Evolutionary conservation across 495 filamentous ascomycete genomes (phyloP).

Genomic region (Penicillium coffeae): DNA sequence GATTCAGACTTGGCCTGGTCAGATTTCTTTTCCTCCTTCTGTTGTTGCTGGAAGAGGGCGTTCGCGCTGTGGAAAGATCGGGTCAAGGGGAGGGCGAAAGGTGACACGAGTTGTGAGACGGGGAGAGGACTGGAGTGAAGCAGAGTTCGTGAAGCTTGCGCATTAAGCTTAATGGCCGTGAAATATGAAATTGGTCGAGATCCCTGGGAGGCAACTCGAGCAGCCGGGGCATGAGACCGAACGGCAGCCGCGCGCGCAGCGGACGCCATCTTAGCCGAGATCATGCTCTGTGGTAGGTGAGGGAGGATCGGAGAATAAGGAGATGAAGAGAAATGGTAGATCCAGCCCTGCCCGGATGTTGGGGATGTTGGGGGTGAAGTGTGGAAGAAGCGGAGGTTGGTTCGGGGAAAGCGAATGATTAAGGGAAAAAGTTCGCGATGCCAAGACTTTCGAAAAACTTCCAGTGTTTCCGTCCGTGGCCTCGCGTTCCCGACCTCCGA

Average conservation of each 20-base stretch:
- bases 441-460: conserved; percentile 46
- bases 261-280: conserved; percentile 40
- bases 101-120: conserved; percentile 34
- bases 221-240: conserved; percentile 32
- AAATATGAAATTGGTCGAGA: conserved; percentile 37
- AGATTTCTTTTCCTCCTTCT: conserved; percentile 41
- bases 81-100: conserved; percentile 39
- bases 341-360: conserved; percentile 28
- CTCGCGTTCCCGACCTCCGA: conserved; percentile 24
- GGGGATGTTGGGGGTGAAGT: conserved; percentile 25
- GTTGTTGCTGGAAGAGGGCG: conserved; percentile 35
- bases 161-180: conserved; percentile 15
- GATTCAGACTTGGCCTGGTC: conserved; percentile 45
- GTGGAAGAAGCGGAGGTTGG: conserved; percentile 23
- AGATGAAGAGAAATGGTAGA: not conserved
- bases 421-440: conserved; percentile 43
- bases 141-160: conserved; percentile 4
- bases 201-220: conserved; percentile 52
- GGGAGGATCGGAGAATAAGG: conserved; percentile 10
- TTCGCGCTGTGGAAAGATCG: conserved; percentile 41
- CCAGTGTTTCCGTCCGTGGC: conserved; percentile 35
- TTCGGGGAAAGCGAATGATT: conserved; percentile 21
- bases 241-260: conserved; percentile 41
- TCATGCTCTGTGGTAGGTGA: conserved; percentile 31
- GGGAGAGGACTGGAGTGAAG: conserved; percentile 22